phyloP scores from a whole-genome alignment of 805 yeast species.

The Ogataea chonburiensis region DNA sequence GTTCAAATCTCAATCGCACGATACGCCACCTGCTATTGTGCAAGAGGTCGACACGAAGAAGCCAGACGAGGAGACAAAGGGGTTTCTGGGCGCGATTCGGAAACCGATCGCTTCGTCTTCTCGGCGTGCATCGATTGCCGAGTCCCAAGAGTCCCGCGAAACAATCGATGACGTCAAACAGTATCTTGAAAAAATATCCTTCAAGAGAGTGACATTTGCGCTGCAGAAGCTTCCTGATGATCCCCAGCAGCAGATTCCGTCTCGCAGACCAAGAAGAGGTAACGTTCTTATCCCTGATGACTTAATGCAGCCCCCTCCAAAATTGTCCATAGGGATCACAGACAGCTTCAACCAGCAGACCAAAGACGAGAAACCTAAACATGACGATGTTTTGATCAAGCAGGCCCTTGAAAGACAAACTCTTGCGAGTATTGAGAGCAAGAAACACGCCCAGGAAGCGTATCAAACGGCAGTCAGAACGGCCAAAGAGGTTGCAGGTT shows the following conservation, averaged over 20 bases:
- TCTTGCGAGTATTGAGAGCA: slow-evolving; percentile 56
- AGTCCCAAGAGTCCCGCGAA: not conserved
- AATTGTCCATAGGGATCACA: slow-evolving; percentile 68
- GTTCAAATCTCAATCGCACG: slow-evolving; percentile 24
- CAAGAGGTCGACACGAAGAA: slow-evolving; percentile 4
- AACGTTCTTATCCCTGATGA: slow-evolving; percentile 66
- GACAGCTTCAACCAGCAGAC: slow-evolving; percentile 38
- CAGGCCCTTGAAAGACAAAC: slow-evolving; percentile 60
- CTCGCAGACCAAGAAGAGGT: slow-evolving; percentile 53
- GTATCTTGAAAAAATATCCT: slow-evolving; percentile 31
- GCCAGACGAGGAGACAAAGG: slow-evolving; percentile 1
- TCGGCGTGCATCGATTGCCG: slow-evolving; percentile 7
- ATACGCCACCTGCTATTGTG: slow-evolving; percentile 6
- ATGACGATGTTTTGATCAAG: slow-evolving; percentile 48
- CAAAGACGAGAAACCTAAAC: slow-evolving; percentile 30
- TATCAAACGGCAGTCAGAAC: slow-evolving; percentile 68
- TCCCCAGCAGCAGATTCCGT: slow-evolving; percentile 63
- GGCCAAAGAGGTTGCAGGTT: slow-evolving; percentile 60
- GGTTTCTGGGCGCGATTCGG: not conserved
- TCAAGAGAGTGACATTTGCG: slow-evolving; percentile 52
- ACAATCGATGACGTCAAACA: slow-evolving; percentile 9
- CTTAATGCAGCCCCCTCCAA: slow-evolving; percentile 57
- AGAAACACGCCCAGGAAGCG: slow-evolving; percentile 74
- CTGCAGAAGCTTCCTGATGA: slow-evolving; percentile 47
- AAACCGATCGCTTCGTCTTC: not conserved